Evolutionary conservation across 2,329 filamentous ascomycete genomes (phyloP).

Genomic region (Calonectria crousiana): DNA sequence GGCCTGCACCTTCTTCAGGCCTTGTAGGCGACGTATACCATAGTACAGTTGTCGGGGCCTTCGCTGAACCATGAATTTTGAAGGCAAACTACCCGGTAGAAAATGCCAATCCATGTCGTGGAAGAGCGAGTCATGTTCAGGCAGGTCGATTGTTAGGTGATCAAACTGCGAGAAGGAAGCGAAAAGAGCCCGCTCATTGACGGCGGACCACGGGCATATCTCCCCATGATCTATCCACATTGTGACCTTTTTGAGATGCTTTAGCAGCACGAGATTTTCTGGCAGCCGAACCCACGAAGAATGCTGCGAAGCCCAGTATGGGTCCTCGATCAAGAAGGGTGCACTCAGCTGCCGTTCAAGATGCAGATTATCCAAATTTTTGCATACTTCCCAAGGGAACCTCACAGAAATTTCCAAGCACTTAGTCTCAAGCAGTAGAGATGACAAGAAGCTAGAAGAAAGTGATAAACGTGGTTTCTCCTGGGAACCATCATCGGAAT

Average conservation of each 20-base stretch:
- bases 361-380: background rate
- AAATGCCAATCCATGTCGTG: background rate
- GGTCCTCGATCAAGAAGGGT: background rate
- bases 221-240: background rate
- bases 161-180: background rate
- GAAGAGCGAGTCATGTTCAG: background rate
- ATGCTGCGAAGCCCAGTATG: background rate
- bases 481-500: background rate
- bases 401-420: background rate
- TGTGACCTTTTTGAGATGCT: background rate
- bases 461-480: background rate
- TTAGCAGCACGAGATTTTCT: background rate
- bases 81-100: background rate
- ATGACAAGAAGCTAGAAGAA: background rate
- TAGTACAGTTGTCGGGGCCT: background rate
- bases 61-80: background rate
- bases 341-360: background rate
- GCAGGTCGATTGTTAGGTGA: background rate
- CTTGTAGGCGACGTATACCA: background rate
- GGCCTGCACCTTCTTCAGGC: background rate
- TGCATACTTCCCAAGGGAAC: background rate
- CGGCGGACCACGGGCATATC: background rate
- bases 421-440: background rate
- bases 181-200: background rate
- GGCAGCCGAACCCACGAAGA: background rate